Evolutionary conservation across 202 grass and related monocot species (phyloP).

Genomic region (Thinopyrum obtusiflorum): DNA sequence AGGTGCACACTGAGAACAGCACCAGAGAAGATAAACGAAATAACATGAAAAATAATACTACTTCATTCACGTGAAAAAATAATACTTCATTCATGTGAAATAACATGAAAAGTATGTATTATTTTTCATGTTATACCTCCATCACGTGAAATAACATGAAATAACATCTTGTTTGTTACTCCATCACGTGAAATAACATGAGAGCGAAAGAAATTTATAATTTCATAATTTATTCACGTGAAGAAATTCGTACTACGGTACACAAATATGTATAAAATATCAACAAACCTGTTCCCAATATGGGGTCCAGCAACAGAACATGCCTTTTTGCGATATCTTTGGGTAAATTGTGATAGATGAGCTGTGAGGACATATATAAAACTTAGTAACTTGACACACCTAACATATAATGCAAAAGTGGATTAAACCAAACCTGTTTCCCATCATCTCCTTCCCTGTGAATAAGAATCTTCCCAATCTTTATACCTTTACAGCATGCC

Average conservation of each 20-base stretch:
- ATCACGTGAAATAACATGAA: no score
- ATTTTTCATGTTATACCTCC: no score
- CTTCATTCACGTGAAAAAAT: no score
- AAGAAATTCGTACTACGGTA: slow-evolving; percentile 40
- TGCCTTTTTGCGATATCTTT: slow-evolving; percentile 93
- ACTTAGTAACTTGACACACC: slow-evolving; percentile 31
- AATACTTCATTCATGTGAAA: no score
- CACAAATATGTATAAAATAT: slow-evolving; percentile 28
- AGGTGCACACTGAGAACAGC: background rate
- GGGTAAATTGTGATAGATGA: slow-evolving; percentile 97
- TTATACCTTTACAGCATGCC: slow-evolving; percentile 97
- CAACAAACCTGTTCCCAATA: slow-evolving; percentile 96
- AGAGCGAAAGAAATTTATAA: background rate
- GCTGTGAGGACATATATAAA: slow-evolving; percentile 50
- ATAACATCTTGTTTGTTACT: no score
- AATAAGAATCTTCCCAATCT: slow-evolving; percentile 97
- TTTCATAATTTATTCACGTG: slow-evolving; percentile 1
- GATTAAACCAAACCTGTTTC: slow-evolving; percentile 73
- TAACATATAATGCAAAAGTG: slow-evolving; percentile 27
- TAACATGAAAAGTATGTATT: no score
- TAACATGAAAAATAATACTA: background rate
- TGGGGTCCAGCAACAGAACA: slow-evolving; percentile 90
- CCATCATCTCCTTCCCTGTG: slow-evolving; percentile 92
- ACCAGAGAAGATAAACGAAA: background rate
- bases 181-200: no score